Conservation (phyloP, 1,139 yeast species). For the Suhomyces bokatorum region DNA sequence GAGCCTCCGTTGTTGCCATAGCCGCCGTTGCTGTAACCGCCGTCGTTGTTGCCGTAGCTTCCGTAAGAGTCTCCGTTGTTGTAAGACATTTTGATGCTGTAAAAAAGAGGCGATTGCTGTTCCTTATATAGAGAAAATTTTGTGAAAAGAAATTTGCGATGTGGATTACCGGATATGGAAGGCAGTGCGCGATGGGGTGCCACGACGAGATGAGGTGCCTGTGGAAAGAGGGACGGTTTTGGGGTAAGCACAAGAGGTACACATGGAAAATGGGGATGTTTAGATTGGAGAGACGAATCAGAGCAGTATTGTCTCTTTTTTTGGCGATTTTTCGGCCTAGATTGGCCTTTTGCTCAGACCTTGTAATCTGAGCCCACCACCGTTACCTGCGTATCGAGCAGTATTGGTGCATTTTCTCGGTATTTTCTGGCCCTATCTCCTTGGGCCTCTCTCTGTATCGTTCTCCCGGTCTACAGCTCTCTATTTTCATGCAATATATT, state of each 20-base stretch:
- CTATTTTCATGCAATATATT: constrained; percentile 7
- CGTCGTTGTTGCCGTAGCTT: constrained; percentile 20
- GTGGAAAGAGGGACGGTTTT: neutral
- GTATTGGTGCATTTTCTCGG: too few relatives aligned
- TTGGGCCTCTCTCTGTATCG: too few relatives aligned
- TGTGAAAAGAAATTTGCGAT: constrained; percentile 10
- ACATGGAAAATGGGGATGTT: too few relatives aligned
- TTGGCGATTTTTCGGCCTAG: too few relatives aligned
- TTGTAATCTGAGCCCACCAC: too few relatives aligned
- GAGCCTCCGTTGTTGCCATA: constrained; percentile 29
- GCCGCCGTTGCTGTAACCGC: constrained; percentile 27
- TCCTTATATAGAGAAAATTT: constrained; percentile 5
- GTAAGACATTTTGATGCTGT: constrained; percentile 24
- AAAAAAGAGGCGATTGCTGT: constrained; percentile 3
- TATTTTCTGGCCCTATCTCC: too few relatives aligned
- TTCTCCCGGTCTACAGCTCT: too few relatives aligned
- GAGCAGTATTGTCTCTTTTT: too few relatives aligned
- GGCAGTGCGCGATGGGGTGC: constrained; percentile 11
- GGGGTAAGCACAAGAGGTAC: too few relatives aligned
- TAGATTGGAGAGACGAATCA: too few relatives aligned
- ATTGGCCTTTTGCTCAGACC: too few relatives aligned
- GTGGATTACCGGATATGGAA: constrained; percentile 22
- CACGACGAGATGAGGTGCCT: neutral
- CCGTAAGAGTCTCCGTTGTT: constrained; percentile 24
- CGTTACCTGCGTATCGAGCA: too few relatives aligned